Evolutionary conservation across 2,329 filamentous ascomycete species (phyloP).

Genomic region (Alternaria rosae): DNA sequence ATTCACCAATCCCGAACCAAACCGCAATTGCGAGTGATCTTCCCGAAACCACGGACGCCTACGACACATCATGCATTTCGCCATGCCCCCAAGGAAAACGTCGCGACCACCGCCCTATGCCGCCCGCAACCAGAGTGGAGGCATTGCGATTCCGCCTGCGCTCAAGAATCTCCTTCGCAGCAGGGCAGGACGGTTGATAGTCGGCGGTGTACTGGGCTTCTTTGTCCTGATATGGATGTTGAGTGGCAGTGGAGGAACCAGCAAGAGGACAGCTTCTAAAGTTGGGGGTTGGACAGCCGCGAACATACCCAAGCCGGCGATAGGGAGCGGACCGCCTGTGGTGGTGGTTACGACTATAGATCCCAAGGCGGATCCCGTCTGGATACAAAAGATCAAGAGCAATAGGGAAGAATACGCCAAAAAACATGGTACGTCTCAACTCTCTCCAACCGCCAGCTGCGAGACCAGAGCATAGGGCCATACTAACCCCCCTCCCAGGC

Average conservation of each 20-base stretch:
- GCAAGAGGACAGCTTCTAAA: constrained; percentile 14
- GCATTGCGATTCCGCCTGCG: constrained; percentile 52
- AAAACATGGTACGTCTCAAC: constrained; percentile 71
- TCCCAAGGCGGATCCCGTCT: constrained; percentile 68
- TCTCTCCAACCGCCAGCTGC: background rate
- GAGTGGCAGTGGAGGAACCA: constrained; percentile 34
- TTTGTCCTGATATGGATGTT: constrained; percentile 55
- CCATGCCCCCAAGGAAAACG: constrained; percentile 83
- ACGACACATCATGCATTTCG: constrained; percentile 74
- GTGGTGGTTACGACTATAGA: constrained; percentile 90
- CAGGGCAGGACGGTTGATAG: constrained; percentile 67
- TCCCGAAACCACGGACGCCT: constrained; percentile 26
- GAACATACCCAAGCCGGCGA: constrained; percentile 41
- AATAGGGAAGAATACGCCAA: constrained; percentile 87
- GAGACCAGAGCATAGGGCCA: background rate
- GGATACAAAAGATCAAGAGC: constrained; percentile 75
- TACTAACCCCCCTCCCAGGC: constrained; percentile 60
- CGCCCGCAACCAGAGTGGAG: constrained; percentile 60
- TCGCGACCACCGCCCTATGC: constrained; percentile 78
- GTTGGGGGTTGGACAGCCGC: constrained; percentile 18
- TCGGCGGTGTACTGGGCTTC: constrained; percentile 63
- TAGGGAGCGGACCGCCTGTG: constrained; percentile 59
- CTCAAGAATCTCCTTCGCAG: constrained; percentile 57
- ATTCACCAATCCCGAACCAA: background rate
- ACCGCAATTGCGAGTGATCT: constrained; percentile 13